Conservation (phyloP, 73 alveolate species). For the Paramecium caudatum region DNA sequence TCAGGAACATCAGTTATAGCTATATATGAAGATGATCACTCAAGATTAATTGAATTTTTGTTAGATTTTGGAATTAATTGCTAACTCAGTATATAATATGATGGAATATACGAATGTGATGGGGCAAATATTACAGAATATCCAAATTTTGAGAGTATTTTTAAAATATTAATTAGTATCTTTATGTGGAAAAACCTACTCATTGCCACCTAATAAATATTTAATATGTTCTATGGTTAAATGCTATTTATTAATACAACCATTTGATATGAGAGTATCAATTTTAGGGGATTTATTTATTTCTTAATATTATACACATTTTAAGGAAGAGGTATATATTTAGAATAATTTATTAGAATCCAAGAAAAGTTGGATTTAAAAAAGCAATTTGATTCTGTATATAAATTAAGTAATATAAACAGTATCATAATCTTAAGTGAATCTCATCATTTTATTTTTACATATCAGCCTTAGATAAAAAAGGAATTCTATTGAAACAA, state of each 20-base stretch:
- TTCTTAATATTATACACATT: slow-evolving; percentile 70
- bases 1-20: slow-evolving; percentile 37
- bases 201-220: slow-evolving; percentile 25
- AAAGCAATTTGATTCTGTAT: slow-evolving; percentile 17
- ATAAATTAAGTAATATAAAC: too few relatives aligned
- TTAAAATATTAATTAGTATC: background rate
- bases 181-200: background rate
- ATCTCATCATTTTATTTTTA: too few relatives aligned
- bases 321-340: slow-evolving; percentile 1
- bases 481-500: background rate
- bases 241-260: background rate
- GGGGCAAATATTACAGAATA: background rate
- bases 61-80: background rate
- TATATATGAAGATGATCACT: background rate
- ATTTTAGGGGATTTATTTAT: slow-evolving; percentile 75
- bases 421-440: too few relatives aligned
- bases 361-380: slow-evolving; percentile 44
- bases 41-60: background rate
- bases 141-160: slow-evolving; percentile 45
- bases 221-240: background rate
- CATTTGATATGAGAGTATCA: slow-evolving; percentile 1
- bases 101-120: slow-evolving; percentile 55
- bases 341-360: background rate
- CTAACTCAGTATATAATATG: background rate
- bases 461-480: too few relatives aligned